Evolutionary conservation across 177 flowering plant species (phyloP).

Genomic region (Telopea speciosissima): DNA sequence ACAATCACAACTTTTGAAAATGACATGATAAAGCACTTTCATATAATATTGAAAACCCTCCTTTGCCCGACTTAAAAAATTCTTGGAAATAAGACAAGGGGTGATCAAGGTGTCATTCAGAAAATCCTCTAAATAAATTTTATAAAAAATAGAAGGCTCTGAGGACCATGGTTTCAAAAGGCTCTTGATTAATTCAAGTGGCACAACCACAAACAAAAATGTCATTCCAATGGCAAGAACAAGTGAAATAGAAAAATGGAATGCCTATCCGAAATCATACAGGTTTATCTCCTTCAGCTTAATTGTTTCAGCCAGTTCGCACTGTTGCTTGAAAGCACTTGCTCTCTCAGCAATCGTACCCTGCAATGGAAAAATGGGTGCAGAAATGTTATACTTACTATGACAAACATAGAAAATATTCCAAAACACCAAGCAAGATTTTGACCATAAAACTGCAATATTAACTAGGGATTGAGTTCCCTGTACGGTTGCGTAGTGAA

Average conservation of each 20-base stretch:
- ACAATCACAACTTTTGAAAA: too few species aligned
- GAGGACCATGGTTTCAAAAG: background rate
- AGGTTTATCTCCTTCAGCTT: slow-evolving; percentile 95
- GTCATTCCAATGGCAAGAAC: background rate
- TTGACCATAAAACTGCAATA: background rate
- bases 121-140: too few species aligned
- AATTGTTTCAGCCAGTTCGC: slow-evolving; percentile 83
- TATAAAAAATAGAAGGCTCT: too few species aligned
- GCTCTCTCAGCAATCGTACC: slow-evolving; percentile 90
- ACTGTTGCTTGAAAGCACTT: slow-evolving; percentile 86
- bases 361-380: slow-evolving; percentile 32
- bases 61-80: too few species aligned
- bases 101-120: too few species aligned
- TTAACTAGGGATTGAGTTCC: too few species aligned
- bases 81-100: too few species aligned
- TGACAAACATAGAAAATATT: background rate
- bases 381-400: background rate
- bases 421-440: background rate
- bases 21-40: too few species aligned
- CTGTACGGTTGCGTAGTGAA: too few species aligned
- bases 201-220: background rate
- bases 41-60: too few species aligned
- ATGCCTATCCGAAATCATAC: slow-evolving; percentile 40
- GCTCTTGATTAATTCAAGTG: too few species aligned
- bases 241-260: background rate